Base-by-base conservation (phyloP, 768 basidiomycete genomes). In the Holtermannia corniformis region DNA sequence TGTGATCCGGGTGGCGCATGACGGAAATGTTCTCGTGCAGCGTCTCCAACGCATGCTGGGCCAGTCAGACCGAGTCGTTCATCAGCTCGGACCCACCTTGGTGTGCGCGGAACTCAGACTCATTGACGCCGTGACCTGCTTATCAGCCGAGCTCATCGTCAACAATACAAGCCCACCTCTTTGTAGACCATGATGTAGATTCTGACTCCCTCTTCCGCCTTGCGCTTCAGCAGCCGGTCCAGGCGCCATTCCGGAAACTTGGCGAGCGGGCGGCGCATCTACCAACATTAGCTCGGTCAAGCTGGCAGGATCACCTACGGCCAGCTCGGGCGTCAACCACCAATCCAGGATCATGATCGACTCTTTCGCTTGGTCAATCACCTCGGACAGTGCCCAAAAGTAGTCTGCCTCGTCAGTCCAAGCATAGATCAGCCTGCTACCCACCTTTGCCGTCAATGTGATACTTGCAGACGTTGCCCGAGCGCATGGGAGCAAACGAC, bases 161-260 rank as follows among this genome's bases (percentile, higher is more conserved):
- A 25, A 14, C 13, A 14, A 5, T n/a, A n/a, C n/a, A n/a, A 20
- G 44, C 59, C 43, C 43, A 81, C 85, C 77, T 95, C 92, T 72
- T 96, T 97, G 78, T 96, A 96, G 2, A 96, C 87, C 56, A 90
- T 77, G 42, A 97, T 80, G 72, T 91, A 86, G 41, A 99, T 74
- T 71, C 84, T 87, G 52, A 97, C 95, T 20, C 93, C 95, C 63
- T 93, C 76, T 65, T 88, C 77, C 0, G 95, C 95, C 74, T 96
- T 96, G 49, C 84, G 80, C 72, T 86, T 76, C 47, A 97, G 77
- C 12, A 97, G 67, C 27, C 81, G 75, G 69, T 99, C 95, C 23
- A 99, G 78, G 22, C 95, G 80, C 82, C 84, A 99, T 72, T 95
- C 83, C 4, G 84, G 83, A 67, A 87, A 78, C 60, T 81, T 73